phyloP scores from a whole-genome alignment of 2,329 filamentous ascomycete species.

The Apiospora arundinis region DNA sequence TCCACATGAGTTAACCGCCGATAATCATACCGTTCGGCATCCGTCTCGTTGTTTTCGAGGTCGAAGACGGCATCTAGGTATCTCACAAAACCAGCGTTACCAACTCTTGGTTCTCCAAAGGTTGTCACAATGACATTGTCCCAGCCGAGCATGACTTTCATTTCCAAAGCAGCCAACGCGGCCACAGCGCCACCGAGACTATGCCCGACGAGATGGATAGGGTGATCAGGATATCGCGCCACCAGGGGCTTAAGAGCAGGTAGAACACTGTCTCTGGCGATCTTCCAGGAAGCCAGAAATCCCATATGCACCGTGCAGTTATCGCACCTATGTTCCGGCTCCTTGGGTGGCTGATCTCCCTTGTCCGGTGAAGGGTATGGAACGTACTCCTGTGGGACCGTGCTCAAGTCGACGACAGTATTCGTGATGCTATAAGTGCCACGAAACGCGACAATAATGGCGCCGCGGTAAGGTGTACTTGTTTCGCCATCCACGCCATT shows the following conservation, averaged over 20 bases:
- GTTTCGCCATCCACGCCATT: not conserved
- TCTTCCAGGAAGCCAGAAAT: conserved; percentile 84
- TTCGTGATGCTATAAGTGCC: conserved; percentile 95
- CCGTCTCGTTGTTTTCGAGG: conserved; percentile 40
- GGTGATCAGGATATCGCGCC: conserved; percentile 70
- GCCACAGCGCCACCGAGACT: conserved; percentile 93
- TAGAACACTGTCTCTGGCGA: conserved; percentile 73
- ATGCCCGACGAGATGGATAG: conserved; percentile 83
- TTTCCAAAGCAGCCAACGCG: conserved; percentile 82
- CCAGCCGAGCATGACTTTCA: conserved; percentile 75
- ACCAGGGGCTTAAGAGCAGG: conserved; percentile 67
- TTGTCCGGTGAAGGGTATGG: conserved; percentile 74
- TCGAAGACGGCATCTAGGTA: conserved; percentile 62
- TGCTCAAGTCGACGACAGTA: conserved; percentile 88
- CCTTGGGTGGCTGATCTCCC: conserved; percentile 41
- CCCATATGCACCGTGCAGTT: conserved; percentile 95
- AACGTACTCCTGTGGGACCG: conserved; percentile 86
- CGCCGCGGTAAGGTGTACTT: conserved; percentile 31
- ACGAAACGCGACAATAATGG: conserved; percentile 86
- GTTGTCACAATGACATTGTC: conserved; percentile 80
- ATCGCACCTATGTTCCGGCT: conserved; percentile 64
- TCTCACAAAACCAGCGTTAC: conserved; percentile 61
- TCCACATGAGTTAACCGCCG: conserved; percentile 83
- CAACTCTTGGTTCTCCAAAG: conserved; percentile 83
- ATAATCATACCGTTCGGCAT: conserved; percentile 55